A percentile compares a stretch with the other conserved stretches of the same genome.
Evolutionary conservation across 169 alveolate species (phyloP).

Genomic region (Ichthyophthirius multifiliis): DNA sequence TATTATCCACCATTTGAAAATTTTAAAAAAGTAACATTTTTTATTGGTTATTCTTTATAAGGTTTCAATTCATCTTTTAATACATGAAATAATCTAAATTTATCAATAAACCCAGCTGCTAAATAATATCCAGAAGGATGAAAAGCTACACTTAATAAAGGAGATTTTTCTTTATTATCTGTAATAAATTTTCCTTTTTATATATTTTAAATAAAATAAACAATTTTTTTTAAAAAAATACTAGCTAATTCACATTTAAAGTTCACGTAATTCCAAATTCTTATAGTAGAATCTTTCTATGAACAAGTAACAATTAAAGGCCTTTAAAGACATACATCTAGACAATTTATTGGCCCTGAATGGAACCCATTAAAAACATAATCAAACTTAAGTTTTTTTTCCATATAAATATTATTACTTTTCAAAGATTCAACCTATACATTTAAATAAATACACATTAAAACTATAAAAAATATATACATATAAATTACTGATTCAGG

Average conservation of each 20-base stretch:
- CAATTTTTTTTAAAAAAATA: background rate
- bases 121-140: slow-evolving; percentile 88
- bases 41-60: slow-evolving; percentile 61
- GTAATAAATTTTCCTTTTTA: slow-evolving; percentile 46
- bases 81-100: slow-evolving; percentile 73
- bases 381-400: slow-evolving; percentile 69
- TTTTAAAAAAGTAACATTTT: slow-evolving; percentile 57
- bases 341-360: slow-evolving; percentile 67
- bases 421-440: slow-evolving; percentile 5
- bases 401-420: slow-evolving; percentile 42
- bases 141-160: slow-evolving; percentile 69
- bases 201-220: slow-evolving; percentile 31
- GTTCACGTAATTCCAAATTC: slow-evolving; percentile 83
- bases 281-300: slow-evolving; percentile 75
- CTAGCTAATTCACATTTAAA: slow-evolving; percentile 73
- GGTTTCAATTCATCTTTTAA: slow-evolving; percentile 64
- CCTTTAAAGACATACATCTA: slow-evolving; percentile 80
- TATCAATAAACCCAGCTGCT: slow-evolving; percentile 83
- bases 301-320: slow-evolving; percentile 82
- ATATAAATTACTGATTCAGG: slow-evolving; percentile 4
- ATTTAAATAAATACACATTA: background rate
- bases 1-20: slow-evolving; percentile 80
- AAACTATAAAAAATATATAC: background rate
- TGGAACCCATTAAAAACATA: slow-evolving; percentile 83
- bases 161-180: slow-evolving; percentile 48